Conservation (phyloP, 2,329 filamentous ascomycete species). For the Microcera coccophila region DNA sequence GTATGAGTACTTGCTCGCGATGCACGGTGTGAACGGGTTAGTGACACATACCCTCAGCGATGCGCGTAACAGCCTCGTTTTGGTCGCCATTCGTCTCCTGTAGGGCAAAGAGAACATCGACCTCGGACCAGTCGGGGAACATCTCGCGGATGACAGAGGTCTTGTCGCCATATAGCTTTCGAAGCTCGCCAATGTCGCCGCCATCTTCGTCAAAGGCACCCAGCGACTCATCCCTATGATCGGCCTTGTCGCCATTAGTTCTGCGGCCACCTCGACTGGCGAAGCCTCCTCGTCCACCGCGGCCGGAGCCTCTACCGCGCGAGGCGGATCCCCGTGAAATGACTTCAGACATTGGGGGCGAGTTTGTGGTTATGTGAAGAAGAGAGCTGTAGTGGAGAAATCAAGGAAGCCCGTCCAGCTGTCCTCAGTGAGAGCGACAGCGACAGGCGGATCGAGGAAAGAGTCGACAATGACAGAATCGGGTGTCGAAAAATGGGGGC, state of each 20-base stretch:
- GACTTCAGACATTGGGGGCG: conserved; percentile 82
- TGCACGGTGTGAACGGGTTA: conserved; percentile 11
- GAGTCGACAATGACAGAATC: conserved; percentile 29
- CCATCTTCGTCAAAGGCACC: conserved; percentile 72
- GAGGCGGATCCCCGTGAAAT: conserved; percentile 76
- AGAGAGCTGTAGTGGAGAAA: conserved; percentile 28
- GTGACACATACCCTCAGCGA: conserved; percentile 64
- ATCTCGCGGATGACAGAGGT: conserved; percentile 83
- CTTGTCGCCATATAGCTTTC: conserved; percentile 80
- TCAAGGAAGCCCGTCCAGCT: conserved; percentile 34
- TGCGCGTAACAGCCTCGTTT: conserved; percentile 69
- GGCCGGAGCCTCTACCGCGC: conserved; percentile 86
- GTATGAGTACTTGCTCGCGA: neutral
- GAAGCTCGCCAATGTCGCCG: conserved; percentile 78
- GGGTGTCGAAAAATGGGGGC: conserved; percentile 29
- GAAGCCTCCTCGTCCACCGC: conserved; percentile 78
- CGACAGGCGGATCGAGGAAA: conserved; percentile 29
- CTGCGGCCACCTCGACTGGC: conserved; percentile 68
- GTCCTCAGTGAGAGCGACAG: conserved; percentile 37
- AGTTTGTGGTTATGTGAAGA: conserved; percentile 35
- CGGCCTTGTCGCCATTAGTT: conserved; percentile 70
- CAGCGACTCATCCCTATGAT: conserved; percentile 46
- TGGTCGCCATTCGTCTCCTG: conserved; percentile 83
- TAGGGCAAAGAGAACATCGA: conserved; percentile 88
- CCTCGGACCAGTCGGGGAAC: conserved; percentile 93